Base-by-base conservation (phyloP, 805 yeast genomes). In the Candida endomychidarum region DNA sequence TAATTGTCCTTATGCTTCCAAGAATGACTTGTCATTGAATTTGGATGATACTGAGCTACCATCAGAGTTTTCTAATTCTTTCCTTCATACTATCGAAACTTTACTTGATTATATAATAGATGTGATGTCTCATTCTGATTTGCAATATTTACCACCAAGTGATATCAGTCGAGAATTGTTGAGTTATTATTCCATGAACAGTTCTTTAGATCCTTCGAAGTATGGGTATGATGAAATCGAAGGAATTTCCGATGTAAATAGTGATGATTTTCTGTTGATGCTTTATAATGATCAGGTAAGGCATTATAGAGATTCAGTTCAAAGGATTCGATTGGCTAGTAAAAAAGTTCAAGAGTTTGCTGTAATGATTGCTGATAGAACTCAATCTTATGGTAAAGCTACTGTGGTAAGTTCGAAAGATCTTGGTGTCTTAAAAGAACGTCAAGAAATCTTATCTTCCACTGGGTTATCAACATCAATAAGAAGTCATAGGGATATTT, bases 221-320 rank as follows among this genome's bases (percentile, higher is more conserved):
- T 84, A 84, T 49, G 67, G 64, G 1, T 60, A 47, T 29, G 78
- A 72, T 38, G 52, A 54, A 40, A 42, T 35, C n/a, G 40, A 41
- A 9, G 48, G 48, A 14, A 33, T 45, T 2, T 12, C 35, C 8
- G 72, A 63, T 36, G 34, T 44, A 3, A 69, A 73, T 19, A 67
- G 79, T 12, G 70, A 61, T 3, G 70, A 71, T 45, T 86, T 70
- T 60, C 77, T 69, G 18, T 61, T 88, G 20, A 59, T 80, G 22
- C 61, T 85, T 2, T 87, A 86, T 72, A 87, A 89, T 50, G 96
- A 88, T 54, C 93, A 83, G 51, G 72, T 77, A 24, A 80, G 84
- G 42, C 91, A 89, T 41, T 80, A 75, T 49, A 67, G 79, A 40
- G 95, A 88, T 53, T 89, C 90, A 0, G 76, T 80, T 3, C 81